Percentiles rank a stretch among this genome's conserved stretches.
Conservation (phyloP, 75 land plant genomes). For the Ceratopteris richardii region DNA sequence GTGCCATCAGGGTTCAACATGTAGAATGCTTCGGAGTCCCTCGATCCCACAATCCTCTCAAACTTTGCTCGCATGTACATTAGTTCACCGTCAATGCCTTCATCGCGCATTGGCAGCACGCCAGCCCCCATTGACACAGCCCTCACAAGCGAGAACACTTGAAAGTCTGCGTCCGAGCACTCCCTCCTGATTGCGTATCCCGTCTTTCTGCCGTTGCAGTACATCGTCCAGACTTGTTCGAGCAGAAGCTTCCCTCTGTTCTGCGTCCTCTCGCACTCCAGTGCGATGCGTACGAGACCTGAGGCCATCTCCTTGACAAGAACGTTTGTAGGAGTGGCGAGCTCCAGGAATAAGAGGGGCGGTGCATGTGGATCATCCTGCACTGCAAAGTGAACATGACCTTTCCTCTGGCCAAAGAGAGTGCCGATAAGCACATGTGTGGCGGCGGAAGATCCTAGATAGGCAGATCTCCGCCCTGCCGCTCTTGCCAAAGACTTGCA, state of each 20-base stretch:
- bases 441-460: no score
- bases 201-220: slow-evolving; percentile 83
- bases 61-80: no score
- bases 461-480: no score
- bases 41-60: no score
- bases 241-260: slow-evolving; percentile 33
- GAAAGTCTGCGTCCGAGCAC: slow-evolving; percentile 48
- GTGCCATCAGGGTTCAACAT: no score
- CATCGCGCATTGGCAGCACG: slow-evolving; percentile 80
- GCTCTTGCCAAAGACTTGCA: no score
- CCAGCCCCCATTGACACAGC: slow-evolving; percentile 87
- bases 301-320: slow-evolving; percentile 80
- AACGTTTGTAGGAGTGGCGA: slow-evolving; percentile 53
- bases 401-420: no score
- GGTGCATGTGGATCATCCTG: slow-evolving; percentile 42
- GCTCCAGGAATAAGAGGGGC: slow-evolving; percentile 54
- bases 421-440: no score
- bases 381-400: slow-evolving; percentile 67
- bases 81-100: no score
- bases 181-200: slow-evolving; percentile 58
- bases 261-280: slow-evolving; percentile 48
- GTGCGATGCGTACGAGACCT: slow-evolving; percentile 61
- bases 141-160: slow-evolving; percentile 54
- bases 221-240: slow-evolving; percentile 69
- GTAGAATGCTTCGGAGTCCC: no score